Conservation (phyloP, 805 yeast species). For the Henningerozyma blattae region DNA sequence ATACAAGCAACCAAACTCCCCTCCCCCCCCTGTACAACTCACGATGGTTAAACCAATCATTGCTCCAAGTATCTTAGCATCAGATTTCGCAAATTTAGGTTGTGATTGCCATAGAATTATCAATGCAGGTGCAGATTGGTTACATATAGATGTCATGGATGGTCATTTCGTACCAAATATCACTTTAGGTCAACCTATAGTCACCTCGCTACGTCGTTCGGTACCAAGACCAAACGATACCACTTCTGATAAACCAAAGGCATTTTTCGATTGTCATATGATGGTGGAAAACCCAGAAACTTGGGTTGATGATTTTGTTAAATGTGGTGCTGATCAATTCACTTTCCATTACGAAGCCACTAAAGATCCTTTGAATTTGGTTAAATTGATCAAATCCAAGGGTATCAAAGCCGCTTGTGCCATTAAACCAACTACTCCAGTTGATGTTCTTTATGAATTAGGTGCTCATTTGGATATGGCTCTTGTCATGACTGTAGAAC, state of each 20-base stretch:
- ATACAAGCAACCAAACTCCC: too few species aligned
- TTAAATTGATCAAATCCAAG: constrained; percentile 57
- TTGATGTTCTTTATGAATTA: constrained; percentile 64
- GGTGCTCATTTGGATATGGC: constrained; percentile 83
- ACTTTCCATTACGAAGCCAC: constrained; percentile 95
- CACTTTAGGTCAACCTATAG: constrained; percentile 86
- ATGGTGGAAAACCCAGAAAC: constrained; percentile 88
- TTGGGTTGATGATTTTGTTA: constrained; percentile 88
- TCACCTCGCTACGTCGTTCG: constrained; percentile 59
- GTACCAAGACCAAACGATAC: constrained; percentile 53
- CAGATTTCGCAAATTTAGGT: constrained; percentile 83
- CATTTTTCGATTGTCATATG: constrained; percentile 92
- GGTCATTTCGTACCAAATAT: constrained; percentile 98
- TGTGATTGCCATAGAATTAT: constrained; percentile 76
- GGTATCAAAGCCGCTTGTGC: constrained; percentile 96
- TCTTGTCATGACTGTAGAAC: constrained; percentile 97
- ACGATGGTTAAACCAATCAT: constrained; percentile 68
- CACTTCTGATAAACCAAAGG: constrained; percentile 25
- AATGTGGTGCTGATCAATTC: constrained; percentile 91
- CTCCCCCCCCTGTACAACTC: too few species aligned
- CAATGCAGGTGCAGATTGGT: constrained; percentile 84
- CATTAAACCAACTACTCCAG: constrained; percentile 85
- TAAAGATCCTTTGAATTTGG: constrained; percentile 59
- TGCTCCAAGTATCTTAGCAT: constrained; percentile 91
- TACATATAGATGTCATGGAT: constrained; percentile 97